Evolutionary conservation across 164 flowering plant genomes (phyloP).

Genomic region (Litsea cubeba): DNA sequence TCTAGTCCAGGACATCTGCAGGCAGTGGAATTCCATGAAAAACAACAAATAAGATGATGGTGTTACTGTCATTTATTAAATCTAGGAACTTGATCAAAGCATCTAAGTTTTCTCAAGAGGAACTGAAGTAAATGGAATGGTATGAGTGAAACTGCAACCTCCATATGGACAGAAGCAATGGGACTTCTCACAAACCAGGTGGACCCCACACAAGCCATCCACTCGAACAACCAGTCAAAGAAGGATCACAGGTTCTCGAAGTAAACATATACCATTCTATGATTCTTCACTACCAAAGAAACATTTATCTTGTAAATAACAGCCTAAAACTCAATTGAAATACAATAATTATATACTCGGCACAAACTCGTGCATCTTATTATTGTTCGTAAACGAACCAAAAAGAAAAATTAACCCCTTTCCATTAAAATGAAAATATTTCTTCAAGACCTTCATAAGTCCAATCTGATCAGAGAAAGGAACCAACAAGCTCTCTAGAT

Average conservation of each 20-base stretch:
- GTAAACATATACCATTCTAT: not conserved
- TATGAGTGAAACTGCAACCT: not conserved
- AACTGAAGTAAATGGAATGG: too few species aligned
- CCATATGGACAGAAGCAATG: not conserved
- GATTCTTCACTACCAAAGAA: not conserved
- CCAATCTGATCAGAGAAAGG: not conserved
- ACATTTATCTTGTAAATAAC: not conserved
- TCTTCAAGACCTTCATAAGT: too few species aligned
- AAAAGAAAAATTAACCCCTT: too few species aligned
- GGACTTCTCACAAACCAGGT: not conserved
- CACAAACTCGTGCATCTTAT: not conserved
- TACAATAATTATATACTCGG: not conserved
- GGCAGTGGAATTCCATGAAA: too few species aligned
- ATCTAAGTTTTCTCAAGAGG: not conserved
- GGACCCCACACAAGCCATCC: not conserved
- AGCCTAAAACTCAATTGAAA: not conserved
- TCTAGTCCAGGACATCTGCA: too few species aligned
- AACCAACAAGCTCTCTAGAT: not conserved
- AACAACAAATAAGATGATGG: too few species aligned
- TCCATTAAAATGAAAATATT: too few species aligned
- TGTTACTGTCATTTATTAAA: too few species aligned
- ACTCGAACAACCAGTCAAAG: not conserved
- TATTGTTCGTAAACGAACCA: not conserved
- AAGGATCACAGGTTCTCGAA: not conserved
- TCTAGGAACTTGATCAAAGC: too few species aligned